Base-by-base conservation (phyloP, 1,284 basidiomycete species). In the Tylopilus sp. region DNA sequence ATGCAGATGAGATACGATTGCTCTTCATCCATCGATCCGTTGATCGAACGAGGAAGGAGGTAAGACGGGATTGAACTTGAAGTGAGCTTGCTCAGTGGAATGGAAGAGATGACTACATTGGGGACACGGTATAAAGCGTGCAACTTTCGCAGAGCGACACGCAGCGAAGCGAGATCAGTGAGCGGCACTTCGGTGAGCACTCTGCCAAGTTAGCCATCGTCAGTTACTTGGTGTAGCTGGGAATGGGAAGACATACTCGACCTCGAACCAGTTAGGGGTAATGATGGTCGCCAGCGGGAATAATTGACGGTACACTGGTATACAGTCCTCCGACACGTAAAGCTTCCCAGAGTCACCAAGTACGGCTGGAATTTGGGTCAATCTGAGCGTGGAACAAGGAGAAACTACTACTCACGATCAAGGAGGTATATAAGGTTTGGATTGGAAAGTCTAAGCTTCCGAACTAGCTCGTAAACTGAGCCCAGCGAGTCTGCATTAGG, bases 191-290 rank as follows among this genome's bases (percentile, higher is more conserved):
- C 80, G 0, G 94, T 92, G 12, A 95, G 73, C 3, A 85, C 76
- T 68, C 88, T 93, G 61, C 47, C 11, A 18, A 11, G 18, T 44
- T 18, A 14, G 30, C 33, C 29, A 58, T 39, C 37, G 55, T 65
- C 31, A 51, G 39, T 48, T 15, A 26, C 26, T 29, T 48, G 49
- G 9, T 37, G 7, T 36, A 34, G 15, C 21, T 20, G 33, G n/a
- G 30, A 49, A 44, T 18, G 0, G 38, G 7, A n/a, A 36, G 40
- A 76, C 87, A 67, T 65, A 94, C 91, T 98, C 94, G 49, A 90
- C 89, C 73, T 99, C 96, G 58, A 95, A 99, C 80, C 94, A 96
- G 66, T 99, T 99, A 0, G 95, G 95, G 0, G 95, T 94, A 57
- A 97, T 95, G 50, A 98, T 86, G 0, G 89, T 91, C 1, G 94